Evolutionary conservation across 108 stramenopile genomes (phyloP), one percentile per base, ranked within the genome.

Genomic region (Parietichytrium sp.): DNA sequence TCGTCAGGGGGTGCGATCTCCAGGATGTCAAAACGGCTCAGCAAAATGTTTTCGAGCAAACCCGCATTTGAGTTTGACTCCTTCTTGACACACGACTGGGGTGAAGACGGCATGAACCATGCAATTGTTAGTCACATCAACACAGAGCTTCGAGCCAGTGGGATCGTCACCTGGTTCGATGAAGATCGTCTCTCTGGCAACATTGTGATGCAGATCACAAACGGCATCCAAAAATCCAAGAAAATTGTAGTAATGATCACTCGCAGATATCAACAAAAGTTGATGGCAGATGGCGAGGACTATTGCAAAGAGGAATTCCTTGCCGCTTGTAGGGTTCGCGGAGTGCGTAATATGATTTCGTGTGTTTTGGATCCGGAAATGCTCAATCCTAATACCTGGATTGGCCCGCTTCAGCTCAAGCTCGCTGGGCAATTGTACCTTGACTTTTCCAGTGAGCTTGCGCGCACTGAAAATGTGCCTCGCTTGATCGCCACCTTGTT

Each of bases 101-200:
- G n/a, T n/a, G n/a, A n/a, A n/a, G n/a, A n/a, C n/a, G n/a, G n/a
- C n/a, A n/a, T n/a, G n/a, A n/a, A n/a, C n/a, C 54, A 55, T 27
- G 1, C 15, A 16, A 20, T 55, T 20, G 54, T 1, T 15, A 26
- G 25, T 1, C 15, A 15, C 16, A 15, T 55, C 1, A 55, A 55
- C 20, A 20, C 54, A 20, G 29, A 1, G 54, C 13, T 55, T 16
- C 25, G 20, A 20, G 54, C 23, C 15, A 27, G 25, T 15, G 54
- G 54, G 1, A 20, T n/a, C 15, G 26, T 29, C 25, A 55, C 54
- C 1, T 55, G 54, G 54, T 55, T 55, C 29, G 54, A 55, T 55
- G 54, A 27, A 26, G 54, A 55, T 1, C 54, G 54, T 29, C 25
- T 55, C 26, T 55, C 54, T 55, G 54, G 54, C 26, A 55, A 55